Conservation (phyloP, 441 rosid species). For the Euphorbia neoarborescens region DNA sequence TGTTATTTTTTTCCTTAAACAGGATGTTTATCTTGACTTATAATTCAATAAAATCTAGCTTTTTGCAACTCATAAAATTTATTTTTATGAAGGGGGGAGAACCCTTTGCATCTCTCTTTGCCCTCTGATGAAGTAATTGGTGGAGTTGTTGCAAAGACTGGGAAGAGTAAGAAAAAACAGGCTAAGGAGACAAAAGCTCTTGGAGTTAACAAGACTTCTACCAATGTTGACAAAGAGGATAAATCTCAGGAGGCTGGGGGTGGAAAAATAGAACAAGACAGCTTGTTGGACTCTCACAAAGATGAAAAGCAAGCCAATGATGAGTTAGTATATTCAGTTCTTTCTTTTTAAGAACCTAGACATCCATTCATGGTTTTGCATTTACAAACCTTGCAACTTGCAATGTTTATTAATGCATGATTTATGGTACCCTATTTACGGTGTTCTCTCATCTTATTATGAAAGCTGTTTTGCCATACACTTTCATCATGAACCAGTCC, state of each 20-base stretch:
- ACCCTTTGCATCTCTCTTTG: not conserved
- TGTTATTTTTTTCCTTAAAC: not conserved
- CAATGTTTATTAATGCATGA: no score
- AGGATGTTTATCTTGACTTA: not conserved
- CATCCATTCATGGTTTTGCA: not conserved
- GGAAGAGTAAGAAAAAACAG: constrained; percentile 21
- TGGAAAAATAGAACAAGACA: not conserved
- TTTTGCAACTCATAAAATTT: not conserved
- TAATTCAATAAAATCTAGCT: not conserved
- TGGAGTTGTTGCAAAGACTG: constrained; percentile 14
- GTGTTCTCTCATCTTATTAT: no score
- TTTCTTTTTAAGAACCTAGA: not conserved
- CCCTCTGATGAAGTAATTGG: constrained; percentile 13
- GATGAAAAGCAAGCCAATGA: constrained; percentile 19
- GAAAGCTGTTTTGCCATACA: no score
- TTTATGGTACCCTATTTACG: no score
- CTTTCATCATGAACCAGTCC: no score
- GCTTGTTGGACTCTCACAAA: constrained; percentile 9
- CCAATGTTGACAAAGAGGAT: constrained; percentile 15
- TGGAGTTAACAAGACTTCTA: constrained; percentile 5
- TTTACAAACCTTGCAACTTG: not conserved
- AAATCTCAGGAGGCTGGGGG: constrained; percentile 8
- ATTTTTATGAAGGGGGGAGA: constrained; percentile 15
- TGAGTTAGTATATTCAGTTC: constrained; percentile 21
- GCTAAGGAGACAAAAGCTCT: constrained; percentile 14